Percentiles rank a stretch among this genome's conserved stretches.
phyloP scores from a whole-genome alignment of 2,329 filamentous ascomycete species.

The Colletotrichum tamarilloi region DNA sequence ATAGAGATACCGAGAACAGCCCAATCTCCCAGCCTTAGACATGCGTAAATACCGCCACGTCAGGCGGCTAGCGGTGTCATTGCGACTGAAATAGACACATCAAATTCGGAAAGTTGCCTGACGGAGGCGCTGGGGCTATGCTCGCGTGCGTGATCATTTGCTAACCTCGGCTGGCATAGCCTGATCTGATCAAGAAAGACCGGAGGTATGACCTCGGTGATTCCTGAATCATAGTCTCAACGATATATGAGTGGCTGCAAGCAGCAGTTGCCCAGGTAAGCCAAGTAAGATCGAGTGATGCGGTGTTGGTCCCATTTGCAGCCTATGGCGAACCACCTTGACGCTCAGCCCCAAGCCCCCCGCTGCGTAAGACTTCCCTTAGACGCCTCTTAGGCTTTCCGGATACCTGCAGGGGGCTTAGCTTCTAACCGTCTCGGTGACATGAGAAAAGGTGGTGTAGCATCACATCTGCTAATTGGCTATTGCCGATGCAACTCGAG shows the following conservation, averaged over 20 bases:
- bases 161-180: background rate
- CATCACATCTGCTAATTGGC: background rate
- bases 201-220: background rate
- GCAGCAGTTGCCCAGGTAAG: too few relatives aligned
- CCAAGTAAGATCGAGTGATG: too few relatives aligned
- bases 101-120: background rate
- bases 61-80: background rate
- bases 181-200: background rate
- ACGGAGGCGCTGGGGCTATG: background rate
- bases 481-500: background rate
- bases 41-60: background rate
- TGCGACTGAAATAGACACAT: background rate
- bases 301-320: background rate
- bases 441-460: background rate
- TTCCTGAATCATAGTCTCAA: background rate
- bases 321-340: background rate
- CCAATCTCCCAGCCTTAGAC: background rate
- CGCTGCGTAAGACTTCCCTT: background rate
- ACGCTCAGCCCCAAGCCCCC: background rate
- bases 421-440: background rate
- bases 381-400: background rate
- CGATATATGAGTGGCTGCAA: background rate
- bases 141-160: background rate
- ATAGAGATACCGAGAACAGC: background rate
- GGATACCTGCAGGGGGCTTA: background rate